Conservation (phyloP, 139 green algal genomes). For the Asterochloris erici region DNA sequence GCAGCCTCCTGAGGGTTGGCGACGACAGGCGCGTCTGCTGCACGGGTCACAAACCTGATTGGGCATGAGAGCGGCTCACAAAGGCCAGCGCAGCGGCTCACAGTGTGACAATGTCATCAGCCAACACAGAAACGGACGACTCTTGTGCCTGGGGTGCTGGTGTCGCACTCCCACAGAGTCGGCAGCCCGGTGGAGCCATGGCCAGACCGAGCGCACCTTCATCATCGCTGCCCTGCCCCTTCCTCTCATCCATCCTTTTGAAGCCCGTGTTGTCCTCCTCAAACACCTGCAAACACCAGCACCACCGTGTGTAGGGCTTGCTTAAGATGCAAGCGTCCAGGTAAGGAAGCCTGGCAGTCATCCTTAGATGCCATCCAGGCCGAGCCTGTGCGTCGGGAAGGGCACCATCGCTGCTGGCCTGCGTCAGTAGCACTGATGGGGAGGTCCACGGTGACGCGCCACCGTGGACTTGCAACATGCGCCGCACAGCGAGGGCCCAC, state of each 20-base stretch:
- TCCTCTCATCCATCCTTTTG: neutral
- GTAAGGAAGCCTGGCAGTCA: too few species aligned
- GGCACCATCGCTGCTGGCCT: too few species aligned
- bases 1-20: slow-evolving; percentile 68
- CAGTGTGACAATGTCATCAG: neutral
- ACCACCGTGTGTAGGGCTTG: too few species aligned
- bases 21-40: slow-evolving; percentile 58
- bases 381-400: too few species aligned
- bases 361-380: too few species aligned
- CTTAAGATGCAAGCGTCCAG: too few species aligned
- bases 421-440: too few species aligned
- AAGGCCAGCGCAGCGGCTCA: neutral
- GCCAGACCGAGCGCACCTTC: slow-evolving; percentile 33
- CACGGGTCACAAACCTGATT: neutral
- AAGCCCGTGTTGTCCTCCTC: slow-evolving; percentile 62
- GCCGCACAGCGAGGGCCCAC: too few species aligned
- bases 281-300: slow-evolving; percentile 46
- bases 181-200: too few species aligned
- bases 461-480: too few species aligned
- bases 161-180: neutral
- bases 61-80: too few species aligned
- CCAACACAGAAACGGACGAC: neutral
- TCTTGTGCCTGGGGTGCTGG: neutral
- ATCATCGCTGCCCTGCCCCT: slow-evolving; percentile 10
- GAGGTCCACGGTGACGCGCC: too few species aligned